Conservation (phyloP, 148 eudicot species). For the Nepenthes gracilis region DNA sequence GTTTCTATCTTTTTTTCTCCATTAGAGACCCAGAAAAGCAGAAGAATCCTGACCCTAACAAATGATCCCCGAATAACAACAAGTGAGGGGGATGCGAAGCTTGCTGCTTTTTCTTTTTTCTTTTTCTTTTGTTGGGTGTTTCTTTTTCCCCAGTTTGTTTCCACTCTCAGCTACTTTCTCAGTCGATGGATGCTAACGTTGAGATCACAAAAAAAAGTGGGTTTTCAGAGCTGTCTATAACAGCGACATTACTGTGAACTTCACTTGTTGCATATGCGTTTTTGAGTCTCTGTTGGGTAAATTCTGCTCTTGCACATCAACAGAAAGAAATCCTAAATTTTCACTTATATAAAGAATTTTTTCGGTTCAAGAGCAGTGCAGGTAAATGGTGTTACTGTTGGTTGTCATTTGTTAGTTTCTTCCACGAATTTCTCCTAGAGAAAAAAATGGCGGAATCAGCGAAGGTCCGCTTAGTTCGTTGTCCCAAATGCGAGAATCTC, state of each 20-base stretch:
- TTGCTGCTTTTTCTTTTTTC: no score
- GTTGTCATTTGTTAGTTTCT: neutral
- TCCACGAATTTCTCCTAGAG: neutral
- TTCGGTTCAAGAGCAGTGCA: neutral
- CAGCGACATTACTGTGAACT: neutral
- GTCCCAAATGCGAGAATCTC: slow-evolving; percentile 76
- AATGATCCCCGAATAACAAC: no score
- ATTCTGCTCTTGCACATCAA: neutral
- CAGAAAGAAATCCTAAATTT: neutral
- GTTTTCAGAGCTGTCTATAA: neutral
- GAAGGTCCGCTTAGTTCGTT: slow-evolving; percentile 65
- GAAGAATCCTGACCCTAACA: no score
- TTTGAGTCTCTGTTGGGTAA: neutral
- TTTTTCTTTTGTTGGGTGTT: no score
- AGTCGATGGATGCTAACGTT: no score
- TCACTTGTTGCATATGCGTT: slow-evolving; percentile 10
- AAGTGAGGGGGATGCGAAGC: no score
- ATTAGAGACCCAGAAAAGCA: no score
- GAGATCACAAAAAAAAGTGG: neutral
- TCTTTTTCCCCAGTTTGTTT: no score
- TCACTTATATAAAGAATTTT: neutral
- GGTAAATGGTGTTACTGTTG: slow-evolving; percentile 4
- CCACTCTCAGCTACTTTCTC: neutral
- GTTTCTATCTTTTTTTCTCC: no score
- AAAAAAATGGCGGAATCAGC: slow-evolving; percentile 45